Evolutionary conservation across 148 eudicot species (phyloP).

Genomic region (Diospyros kaki): DNA sequence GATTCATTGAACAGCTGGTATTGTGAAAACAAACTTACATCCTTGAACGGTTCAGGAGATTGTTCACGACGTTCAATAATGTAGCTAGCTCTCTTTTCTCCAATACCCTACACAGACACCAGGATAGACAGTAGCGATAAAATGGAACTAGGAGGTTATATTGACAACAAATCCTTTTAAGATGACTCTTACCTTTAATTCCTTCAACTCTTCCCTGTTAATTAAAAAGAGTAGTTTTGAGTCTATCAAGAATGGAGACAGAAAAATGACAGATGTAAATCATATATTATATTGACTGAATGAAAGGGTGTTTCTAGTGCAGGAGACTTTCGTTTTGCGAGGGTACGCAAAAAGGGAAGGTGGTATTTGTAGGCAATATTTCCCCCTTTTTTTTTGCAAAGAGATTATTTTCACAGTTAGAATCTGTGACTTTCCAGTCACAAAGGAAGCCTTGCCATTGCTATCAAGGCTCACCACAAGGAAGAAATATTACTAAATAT

Average conservation of each 20-base stretch:
- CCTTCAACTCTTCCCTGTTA: conserved; percentile 74
- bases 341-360: too few species aligned
- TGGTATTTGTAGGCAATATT: too few species aligned
- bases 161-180: background rate
- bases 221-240: background rate
- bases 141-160: background rate
- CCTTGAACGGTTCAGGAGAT: conserved; percentile 73
- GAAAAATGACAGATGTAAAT: background rate
- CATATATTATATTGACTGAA: background rate
- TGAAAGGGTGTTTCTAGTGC: too few species aligned
- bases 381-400: too few species aligned
- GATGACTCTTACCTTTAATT: conserved; percentile 44
- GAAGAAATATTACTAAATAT: background rate
- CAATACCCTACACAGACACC: conserved; percentile 50
- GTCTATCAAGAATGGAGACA: background rate
- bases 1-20: background rate
- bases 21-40: conserved; percentile 28
- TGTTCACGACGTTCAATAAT: conserved; percentile 69
- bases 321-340: too few species aligned
- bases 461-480: background rate
- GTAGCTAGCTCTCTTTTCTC: conserved; percentile 73
- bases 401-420: too few species aligned
- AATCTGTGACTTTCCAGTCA: too few species aligned
- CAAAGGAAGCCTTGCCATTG: too few species aligned
- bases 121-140: background rate